Evolutionary conservation across 768 basidiomycete species (phyloP).

Genomic region (Zangia roseola): DNA sequence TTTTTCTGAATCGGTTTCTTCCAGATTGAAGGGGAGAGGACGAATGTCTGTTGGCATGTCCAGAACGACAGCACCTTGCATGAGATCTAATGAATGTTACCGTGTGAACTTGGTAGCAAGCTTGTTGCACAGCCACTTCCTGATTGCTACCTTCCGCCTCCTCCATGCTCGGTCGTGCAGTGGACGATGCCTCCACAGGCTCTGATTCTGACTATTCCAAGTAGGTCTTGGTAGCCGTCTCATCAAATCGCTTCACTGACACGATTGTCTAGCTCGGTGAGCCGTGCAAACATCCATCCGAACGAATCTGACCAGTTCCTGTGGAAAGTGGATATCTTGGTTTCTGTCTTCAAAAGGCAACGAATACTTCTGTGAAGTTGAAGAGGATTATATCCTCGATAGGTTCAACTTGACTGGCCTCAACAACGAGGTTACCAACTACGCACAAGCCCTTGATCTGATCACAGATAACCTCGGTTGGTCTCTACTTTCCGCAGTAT

Average conservation of each 20-base stretch:
- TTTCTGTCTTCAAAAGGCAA: conserved; percentile 97
- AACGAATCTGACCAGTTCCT: conserved; percentile 13
- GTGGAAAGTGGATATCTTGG: conserved; percentile 91
- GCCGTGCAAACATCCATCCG: conserved; percentile 16
- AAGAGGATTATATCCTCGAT: conserved; percentile 98
- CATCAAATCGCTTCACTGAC: conserved; percentile 11
- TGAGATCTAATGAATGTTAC: too few species aligned
- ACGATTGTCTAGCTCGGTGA: conserved; percentile 26
- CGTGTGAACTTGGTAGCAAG: conserved; percentile 8
- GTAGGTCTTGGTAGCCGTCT: conserved; percentile 43
- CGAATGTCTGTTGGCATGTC: conserved; percentile 38
- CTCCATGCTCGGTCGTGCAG: conserved; percentile 44
- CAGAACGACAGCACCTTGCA: conserved; percentile 30
- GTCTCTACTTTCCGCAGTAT: conserved; percentile 23
- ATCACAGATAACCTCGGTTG: conserved; percentile 94
- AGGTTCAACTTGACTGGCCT: conserved; percentile 97
- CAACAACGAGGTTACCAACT: conserved; percentile 95
- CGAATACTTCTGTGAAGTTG: conserved; percentile 99
- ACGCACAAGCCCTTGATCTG: conserved; percentile 88
- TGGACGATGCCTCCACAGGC: conserved; percentile 87
- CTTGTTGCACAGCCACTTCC: too few species aligned
- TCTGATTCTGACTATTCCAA: conserved; percentile 97
- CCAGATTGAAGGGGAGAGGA: conserved; percentile 17
- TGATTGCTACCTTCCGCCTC: too few species aligned
- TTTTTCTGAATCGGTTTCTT: conserved; percentile 6